Base-by-base conservation (phyloP, 495 filamentous ascomycete species). In the Penicillium maclennaniae region DNA sequence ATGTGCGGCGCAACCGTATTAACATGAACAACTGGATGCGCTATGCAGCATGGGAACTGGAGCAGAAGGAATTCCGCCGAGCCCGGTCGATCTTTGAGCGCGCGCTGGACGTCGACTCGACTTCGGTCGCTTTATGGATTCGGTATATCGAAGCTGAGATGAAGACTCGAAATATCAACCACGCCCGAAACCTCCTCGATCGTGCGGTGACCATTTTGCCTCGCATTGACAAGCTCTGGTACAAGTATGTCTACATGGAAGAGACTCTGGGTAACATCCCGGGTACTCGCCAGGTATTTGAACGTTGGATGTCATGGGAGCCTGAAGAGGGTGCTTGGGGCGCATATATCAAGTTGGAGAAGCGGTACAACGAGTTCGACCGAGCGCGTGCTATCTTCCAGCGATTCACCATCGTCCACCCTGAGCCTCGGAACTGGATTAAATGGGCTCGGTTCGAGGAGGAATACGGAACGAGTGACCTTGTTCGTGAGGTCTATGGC, bases 11-110 rank as follows among this genome's bases (percentile, higher is more conserved):
- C 46, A 97, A 97, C 65, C 74, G 92, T 60, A 79, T 97, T 62
- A 96, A 96, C 58, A 91, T 97, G 80, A 93, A 93, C 71, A 97
- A 98, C 68, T 98, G 93, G 93, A 91, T 95, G 84, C 87, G 90
- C 58, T 98, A 98, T 78, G 93, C 93, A 36, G 84, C 87, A 53
- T 98, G 91, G 91, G 93, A 98, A 69, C 78, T 98, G 28, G 93
- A 98, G 69, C 93, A 98, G 71, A 98, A 97, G 69, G 93, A 98
- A 74, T 97, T 88, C 70, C 87, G 87, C n/a, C 84, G 93, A 34
- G 93, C 95, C 17, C 84, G 93, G n/a, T 92, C 87, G 40, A 87
- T 98, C 65, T 97, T 98, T 66, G 93, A 98, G 73, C 83, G 93
- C 55, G 93, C 93, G 51, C 79, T 98, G 54, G 93, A 98, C 67